Percentiles rank a stretch among this genome's conserved stretches.
phyloP scores from a whole-genome alignment of 345 rosid species.

The Eucalyptus tenuipes region DNA sequence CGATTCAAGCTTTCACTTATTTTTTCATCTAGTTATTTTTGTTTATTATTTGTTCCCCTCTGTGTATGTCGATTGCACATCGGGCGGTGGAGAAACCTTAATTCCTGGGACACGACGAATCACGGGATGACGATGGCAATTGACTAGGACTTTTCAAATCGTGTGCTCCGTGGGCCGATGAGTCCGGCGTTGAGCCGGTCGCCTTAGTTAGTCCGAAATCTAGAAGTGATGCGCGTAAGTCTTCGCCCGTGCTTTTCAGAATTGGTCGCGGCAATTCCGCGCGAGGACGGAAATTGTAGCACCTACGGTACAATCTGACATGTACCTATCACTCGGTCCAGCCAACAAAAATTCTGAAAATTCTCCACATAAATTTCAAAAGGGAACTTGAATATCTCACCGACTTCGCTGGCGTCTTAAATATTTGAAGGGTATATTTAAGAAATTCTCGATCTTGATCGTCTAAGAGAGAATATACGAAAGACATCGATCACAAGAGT shows the following conservation, averaged over 20 bases:
- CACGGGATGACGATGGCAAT: not conserved
- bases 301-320: not conserved
- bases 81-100: not conserved
- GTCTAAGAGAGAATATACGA: not conserved
- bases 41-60: not conserved
- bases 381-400: not conserved
- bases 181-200: not conserved
- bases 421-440: not conserved
- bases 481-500: not conserved
- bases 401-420: rapidly evolving
- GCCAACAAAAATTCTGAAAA: not conserved
- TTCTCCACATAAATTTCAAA: not conserved
- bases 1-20: not conserved
- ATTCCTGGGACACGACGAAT: not conserved
- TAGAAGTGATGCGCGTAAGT: not conserved
- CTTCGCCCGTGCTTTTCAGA: not conserved
- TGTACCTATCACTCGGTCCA: not conserved
- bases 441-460: no score
- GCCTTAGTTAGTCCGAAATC: not conserved
- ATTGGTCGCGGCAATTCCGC: not conserved
- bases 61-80: not conserved
- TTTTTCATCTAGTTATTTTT: not conserved
- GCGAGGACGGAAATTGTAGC: not conserved
- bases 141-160: not conserved
- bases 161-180: not conserved